phyloP scores from a whole-genome alignment of 805 yeast species.

The Henningerozyma blattae region DNA sequence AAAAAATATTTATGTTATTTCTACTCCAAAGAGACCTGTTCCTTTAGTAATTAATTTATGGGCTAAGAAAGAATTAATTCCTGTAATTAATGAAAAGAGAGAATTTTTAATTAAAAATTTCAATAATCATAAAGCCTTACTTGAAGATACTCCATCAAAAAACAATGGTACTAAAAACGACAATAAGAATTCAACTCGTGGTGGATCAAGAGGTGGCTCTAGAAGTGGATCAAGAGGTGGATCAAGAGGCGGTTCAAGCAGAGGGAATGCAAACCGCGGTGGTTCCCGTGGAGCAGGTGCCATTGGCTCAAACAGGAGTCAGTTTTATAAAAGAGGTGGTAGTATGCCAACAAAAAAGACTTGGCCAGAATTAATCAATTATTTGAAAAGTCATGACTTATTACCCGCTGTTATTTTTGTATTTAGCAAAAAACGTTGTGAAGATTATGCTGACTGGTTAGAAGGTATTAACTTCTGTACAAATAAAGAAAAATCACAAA shows the following conservation, averaged over 20 bases:
- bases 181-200: conserved; percentile 24
- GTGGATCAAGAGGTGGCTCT: conserved; percentile 16
- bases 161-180: conserved; percentile 7
- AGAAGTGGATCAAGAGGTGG: conserved; percentile 19
- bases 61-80: conserved; percentile 65
- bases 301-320: conserved; percentile 23
- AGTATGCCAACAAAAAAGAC: conserved; percentile 56
- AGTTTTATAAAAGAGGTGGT: conserved; percentile 39
- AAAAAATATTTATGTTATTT: conserved; percentile 89
- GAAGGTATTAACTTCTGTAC: conserved; percentile 66
- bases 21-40: conserved; percentile 93
- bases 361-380: conserved; percentile 64
- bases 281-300: conserved; percentile 32
- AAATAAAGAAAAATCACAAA: conserved; percentile 78
- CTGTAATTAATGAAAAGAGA: conserved; percentile 64
- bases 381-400: conserved; percentile 52
- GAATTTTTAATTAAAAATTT: conserved; percentile 57
- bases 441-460: conserved; percentile 78
- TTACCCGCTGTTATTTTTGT: conserved; percentile 90
- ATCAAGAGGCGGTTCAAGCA: conserved; percentile 14
- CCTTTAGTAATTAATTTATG: conserved; percentile 81
- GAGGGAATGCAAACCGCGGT: conserved; percentile 26
- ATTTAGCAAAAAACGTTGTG: conserved; percentile 87
- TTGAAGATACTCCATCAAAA: conserved; percentile 31
- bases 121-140: conserved; percentile 41